phyloP scores from a whole-genome alignment of 257 asterid genomes.

The Leonotis leonurus region DNA sequence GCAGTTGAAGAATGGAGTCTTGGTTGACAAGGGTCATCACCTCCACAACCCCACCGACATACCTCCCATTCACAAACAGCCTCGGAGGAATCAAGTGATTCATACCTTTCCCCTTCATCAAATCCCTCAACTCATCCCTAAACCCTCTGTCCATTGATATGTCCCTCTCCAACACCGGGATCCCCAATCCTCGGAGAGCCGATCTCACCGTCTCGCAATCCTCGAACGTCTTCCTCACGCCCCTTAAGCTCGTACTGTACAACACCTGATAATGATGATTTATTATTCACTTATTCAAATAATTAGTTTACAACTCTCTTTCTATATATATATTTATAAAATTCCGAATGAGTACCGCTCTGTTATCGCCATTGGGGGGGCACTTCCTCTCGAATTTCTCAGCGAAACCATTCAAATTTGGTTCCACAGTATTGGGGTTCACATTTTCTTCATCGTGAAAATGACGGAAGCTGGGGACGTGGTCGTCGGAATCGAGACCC shows the following conservation, averaged over 20 bases:
- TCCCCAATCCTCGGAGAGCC: conserved; percentile 49
- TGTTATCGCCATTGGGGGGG: conserved; percentile 68
- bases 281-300: too few species aligned
- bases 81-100: conserved; percentile 53
- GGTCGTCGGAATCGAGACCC: conserved; percentile 59
- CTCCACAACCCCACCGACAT: conserved; percentile 76
- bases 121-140: conserved; percentile 50
- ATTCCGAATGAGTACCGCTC: too few species aligned
- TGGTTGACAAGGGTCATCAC: conserved; percentile 63
- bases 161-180: conserved; percentile 61
- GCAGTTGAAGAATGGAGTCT: conserved; percentile 42
- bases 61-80: conserved; percentile 65
- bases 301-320: too few species aligned
- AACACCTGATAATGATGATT: too few species aligned
- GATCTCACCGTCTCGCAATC: conserved; percentile 73
- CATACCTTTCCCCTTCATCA: conserved; percentile 40
- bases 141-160: conserved; percentile 81
- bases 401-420: background rate
- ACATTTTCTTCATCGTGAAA: conserved; percentile 27
- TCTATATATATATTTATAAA: too few species aligned
- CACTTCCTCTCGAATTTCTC: conserved; percentile 42
- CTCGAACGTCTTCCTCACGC: conserved; percentile 81
- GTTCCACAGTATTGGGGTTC: conserved; percentile 2
- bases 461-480: conserved; percentile 47
- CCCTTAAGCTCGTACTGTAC: conserved; percentile 65